Evolutionary conservation across 192 early-diverging fungal species (phyloP), one percentile per base, ranked within the genome.

Genomic region (Glomus cerebriforme): DNA sequence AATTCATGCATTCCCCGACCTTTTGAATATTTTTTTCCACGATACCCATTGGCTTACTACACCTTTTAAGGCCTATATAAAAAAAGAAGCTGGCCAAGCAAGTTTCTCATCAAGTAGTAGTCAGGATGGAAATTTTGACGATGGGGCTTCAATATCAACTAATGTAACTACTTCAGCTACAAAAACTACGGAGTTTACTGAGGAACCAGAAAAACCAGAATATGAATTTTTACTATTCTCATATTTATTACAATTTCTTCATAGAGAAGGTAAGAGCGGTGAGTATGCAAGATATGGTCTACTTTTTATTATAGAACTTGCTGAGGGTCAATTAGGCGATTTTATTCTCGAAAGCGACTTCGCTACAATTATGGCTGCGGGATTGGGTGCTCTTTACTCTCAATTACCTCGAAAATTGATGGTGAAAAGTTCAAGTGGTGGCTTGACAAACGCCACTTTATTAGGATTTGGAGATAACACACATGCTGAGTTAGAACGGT

Each of bases 171-270:
- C 49, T 82, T 75, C 80, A 80, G 78, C 32, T 37, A 74, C 49
- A 81, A 82, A 58, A 86, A 85, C 86, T 85, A 88, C 79, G 75
- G 87, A 78, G 83, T 84, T 80, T 26, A 85, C 82, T 70, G 22
- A 82, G 83, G 83, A 85, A 81, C 43, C 37, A 2, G 80, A 85
- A 45, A 83, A 85, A 29, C 85, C 84, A 8, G 89, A 89, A 49
- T 95, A 91, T 81, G 92, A 96, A 69, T 98, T 96, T 77, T 82
- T 95, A 17, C 82, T 99, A 8, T 97, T 97, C 79, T 92, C 95
- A 22, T 96, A 99, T 66, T 87, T 99, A 43, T 82, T 96, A 49
- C 90, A 87, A 70, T 97, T 94, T 85, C 87, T 99, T n/a, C 96
- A 99, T 81, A 86, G 90, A 29, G 96, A 97, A 75, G 96, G 95